Evolutionary conservation across 2,329 filamentous ascomycete genomes (phyloP), one percentile per base, ranked within the genome.

Genomic region (Monosporascus ibericus): DNA sequence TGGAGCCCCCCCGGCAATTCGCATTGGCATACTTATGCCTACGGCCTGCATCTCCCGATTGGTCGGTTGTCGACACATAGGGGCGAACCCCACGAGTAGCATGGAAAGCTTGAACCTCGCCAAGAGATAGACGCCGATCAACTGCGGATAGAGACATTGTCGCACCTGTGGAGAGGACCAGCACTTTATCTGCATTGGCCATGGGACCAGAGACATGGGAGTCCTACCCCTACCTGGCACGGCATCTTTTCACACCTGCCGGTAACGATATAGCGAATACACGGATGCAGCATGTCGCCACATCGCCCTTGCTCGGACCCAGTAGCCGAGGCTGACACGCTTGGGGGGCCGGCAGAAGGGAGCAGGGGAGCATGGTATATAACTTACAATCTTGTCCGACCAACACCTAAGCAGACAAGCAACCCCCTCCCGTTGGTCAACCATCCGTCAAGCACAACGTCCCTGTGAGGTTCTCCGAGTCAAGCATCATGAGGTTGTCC

Each of bases 401-500:
- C 39, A 42, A 14, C 18, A 4, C 39, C 22, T 42, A 20, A 20
- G 7, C 39, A 20, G 39, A 18, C 17, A 20, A 20, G n/a, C 39
- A 20, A 14, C 6, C 39, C 22, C 18, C 14, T 18, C 39, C 22
- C 9, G 38, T 39, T 42, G 17, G 18, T 15, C 39, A 20, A 9
- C 24, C 39, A 18, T 42, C 39, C 30, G 30, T 14, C 30, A 34
- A 34, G 30, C 11, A 34, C 3, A 34, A 34, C 30, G 30, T 34
- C 30, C 9, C 30, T 40, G 7, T 20, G 18, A 40, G 38, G 17
- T 27, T n/a, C 42, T 46, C 24, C 20, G 5, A 47, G 48, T 30
- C 49, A 56, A 48, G 50, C 57, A 64, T 53, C 53, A 66, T 66
- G 64, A 65, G 61, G 62, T 61, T 53, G 55, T 48, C 55, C 46